Evolutionary conservation across 495 filamentous ascomycete species (phyloP).

Genomic region (Tuber borchii): DNA sequence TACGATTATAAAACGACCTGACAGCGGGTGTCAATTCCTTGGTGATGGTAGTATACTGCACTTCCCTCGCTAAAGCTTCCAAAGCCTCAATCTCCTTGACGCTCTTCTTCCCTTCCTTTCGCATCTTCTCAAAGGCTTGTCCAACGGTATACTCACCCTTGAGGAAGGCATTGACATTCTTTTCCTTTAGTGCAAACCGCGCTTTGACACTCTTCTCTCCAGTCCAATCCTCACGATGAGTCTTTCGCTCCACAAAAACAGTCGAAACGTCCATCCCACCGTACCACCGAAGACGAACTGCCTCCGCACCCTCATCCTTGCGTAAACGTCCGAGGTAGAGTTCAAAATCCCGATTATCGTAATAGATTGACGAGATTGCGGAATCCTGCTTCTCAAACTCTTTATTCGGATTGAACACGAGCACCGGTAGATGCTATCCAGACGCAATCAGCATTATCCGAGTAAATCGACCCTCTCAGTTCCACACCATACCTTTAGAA

Average conservation of each 20-base stretch:
- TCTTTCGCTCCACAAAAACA: conserved; percentile 96
- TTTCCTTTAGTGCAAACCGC: conserved; percentile 89
- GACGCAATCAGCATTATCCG: conserved; percentile 11
- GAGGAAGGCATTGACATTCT: conserved; percentile 87
- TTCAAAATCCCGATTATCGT: conserved; percentile 89
- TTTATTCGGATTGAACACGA: conserved; percentile 96
- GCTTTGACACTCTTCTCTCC: conserved; percentile 98
- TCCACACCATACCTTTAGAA: conserved; percentile 61
- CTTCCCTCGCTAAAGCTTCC: conserved; percentile 80
- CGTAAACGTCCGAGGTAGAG: conserved; percentile 88
- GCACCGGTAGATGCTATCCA: conserved; percentile 76
- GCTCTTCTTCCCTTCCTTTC: conserved; percentile 88
- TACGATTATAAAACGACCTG: conserved; percentile 93
- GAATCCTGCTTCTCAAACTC: conserved; percentile 85
- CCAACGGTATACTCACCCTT: conserved; percentile 72
- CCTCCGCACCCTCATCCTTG: conserved; percentile 96
- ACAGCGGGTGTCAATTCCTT: conserved; percentile 77
- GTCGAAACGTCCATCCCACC: conserved; percentile 90
- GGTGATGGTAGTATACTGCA: conserved; percentile 86
- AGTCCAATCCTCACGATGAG: conserved; percentile 98
- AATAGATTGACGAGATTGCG: conserved; percentile 97
- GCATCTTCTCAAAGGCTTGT: conserved; percentile 84
- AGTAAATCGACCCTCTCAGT: background rate
- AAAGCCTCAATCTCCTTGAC: conserved; percentile 81
- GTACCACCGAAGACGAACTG: conserved; percentile 94